Conservation (phyloP, 2,329 filamentous ascomycete species). For the Daldinia eschscholtzii region DNA sequence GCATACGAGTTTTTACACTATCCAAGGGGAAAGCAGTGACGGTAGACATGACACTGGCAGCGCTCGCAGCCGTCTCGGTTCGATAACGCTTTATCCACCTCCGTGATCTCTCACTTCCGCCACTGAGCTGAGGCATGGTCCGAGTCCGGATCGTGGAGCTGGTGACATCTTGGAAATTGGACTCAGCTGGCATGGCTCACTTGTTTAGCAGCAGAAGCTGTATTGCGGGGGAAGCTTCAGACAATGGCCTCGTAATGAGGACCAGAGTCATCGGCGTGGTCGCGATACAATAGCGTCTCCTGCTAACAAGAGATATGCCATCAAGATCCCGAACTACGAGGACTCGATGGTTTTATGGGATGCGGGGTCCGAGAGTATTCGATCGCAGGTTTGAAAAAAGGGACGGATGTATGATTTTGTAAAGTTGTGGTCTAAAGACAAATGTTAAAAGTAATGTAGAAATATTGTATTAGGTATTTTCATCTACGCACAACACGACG, state of each 20-base stretch:
- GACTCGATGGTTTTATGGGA: conserved; percentile 43
- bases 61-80: conserved; percentile 82
- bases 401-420: neutral
- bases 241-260: conserved; percentile 63
- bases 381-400: conserved; percentile 15
- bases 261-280: conserved; percentile 72
- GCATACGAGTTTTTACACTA: conserved; percentile 91
- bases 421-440: conserved; percentile 14
- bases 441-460: conserved; percentile 9
- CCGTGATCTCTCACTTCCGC: conserved; percentile 52
- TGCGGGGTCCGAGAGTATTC: conserved; percentile 32
- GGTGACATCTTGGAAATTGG: conserved; percentile 58
- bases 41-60: conserved; percentile 82
- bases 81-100: conserved; percentile 80
- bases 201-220: conserved; percentile 51
- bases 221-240: conserved; percentile 59
- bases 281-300: conserved; percentile 63
- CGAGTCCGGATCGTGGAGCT: conserved; percentile 57
- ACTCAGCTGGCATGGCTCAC: conserved; percentile 57
- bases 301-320: conserved; percentile 66
- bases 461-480: conserved; percentile 22
- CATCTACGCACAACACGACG: conserved; percentile 33
- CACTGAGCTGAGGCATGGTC: conserved; percentile 59
- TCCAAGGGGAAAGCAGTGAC: conserved; percentile 87
- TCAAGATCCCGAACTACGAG: conserved; percentile 58